Conservation (phyloP, 208 protist species). For the Leishmania arabica region DNA sequence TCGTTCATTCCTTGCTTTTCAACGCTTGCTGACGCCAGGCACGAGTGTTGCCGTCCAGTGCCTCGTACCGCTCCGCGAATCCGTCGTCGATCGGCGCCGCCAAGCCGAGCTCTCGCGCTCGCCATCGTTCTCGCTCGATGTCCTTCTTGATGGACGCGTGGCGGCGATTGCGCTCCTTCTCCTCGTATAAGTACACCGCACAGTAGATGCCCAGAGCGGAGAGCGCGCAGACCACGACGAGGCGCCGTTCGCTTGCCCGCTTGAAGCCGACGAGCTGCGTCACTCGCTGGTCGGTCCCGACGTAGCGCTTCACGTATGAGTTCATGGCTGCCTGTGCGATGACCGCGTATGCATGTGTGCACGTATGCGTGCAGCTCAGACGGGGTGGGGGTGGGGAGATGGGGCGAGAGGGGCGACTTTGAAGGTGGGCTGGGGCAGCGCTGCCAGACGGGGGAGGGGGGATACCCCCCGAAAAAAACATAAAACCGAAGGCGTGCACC, state of each 20-base stretch:
- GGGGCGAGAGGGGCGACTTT: too few relatives aligned
- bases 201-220: slow-evolving; percentile 47
- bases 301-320: slow-evolving; percentile 59
- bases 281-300: slow-evolving; percentile 36
- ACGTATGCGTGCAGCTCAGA: not conserved
- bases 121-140: slow-evolving; percentile 81
- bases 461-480: too few relatives aligned
- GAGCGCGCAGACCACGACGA: slow-evolving; percentile 43
- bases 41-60: slow-evolving; percentile 10
- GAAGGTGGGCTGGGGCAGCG: not conserved
- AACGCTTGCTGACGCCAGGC: not conserved
- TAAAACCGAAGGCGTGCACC: not conserved
- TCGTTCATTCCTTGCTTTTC: not conserved
- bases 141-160: slow-evolving; percentile 81
- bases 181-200: slow-evolving; percentile 60
- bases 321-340: slow-evolving; percentile 42
- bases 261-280: slow-evolving; percentile 52
- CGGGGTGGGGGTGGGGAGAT: not conserved
- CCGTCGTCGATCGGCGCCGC: slow-evolving; percentile 57
- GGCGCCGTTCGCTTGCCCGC: slow-evolving; percentile 41
- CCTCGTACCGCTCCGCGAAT: slow-evolving; percentile 57
- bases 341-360: not conserved
- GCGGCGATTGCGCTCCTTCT: slow-evolving; percentile 48
- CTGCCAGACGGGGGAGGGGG: not conserved
- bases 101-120: slow-evolving; percentile 66